Conservation (phyloP, 75 land plant species). For the Isoetes taiwanensis region DNA sequence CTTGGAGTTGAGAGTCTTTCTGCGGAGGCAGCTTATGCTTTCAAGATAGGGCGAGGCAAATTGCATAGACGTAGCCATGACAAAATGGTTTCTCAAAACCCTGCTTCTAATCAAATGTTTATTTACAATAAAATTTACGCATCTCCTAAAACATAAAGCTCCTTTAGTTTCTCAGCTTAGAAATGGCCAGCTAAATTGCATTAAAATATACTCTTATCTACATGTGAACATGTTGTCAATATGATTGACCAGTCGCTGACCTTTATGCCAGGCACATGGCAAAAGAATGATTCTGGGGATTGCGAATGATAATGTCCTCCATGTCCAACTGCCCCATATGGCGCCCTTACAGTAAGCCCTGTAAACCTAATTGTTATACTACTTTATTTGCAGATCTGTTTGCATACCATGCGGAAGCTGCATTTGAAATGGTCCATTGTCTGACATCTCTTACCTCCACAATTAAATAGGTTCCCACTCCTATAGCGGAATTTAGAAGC, state of each 20-base stretch:
- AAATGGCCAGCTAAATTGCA: too few relatives aligned
- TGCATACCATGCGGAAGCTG: neutral
- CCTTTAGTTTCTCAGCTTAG: too few relatives aligned
- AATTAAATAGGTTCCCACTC: conserved; percentile 91
- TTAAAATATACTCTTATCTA: too few relatives aligned
- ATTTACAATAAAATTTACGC: too few relatives aligned
- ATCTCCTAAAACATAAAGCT: too few relatives aligned
- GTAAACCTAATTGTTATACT: neutral
- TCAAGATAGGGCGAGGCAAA: too few relatives aligned
- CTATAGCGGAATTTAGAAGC: conserved; percentile 97
- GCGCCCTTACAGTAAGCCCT: conserved; percentile 93
- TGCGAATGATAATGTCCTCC: conserved; percentile 99
- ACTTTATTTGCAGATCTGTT: neutral
- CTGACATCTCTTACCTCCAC: conserved; percentile 56
- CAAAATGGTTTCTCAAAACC: too few relatives aligned
- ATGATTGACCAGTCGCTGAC: conserved; percentile 1
- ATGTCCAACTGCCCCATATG: conserved; percentile 99
- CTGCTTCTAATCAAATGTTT: too few relatives aligned
- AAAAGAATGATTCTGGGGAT: conserved; percentile 98
- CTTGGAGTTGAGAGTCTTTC: too few relatives aligned
- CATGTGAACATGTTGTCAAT: too few relatives aligned
- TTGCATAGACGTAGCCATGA: too few relatives aligned
- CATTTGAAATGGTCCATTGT: neutral
- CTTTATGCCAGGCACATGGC: conserved; percentile 97
- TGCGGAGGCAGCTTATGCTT: too few relatives aligned